Evolutionary conservation across 495 filamentous ascomycete genomes (phyloP).

Genomic region (Aspergillus haitiensis): DNA sequence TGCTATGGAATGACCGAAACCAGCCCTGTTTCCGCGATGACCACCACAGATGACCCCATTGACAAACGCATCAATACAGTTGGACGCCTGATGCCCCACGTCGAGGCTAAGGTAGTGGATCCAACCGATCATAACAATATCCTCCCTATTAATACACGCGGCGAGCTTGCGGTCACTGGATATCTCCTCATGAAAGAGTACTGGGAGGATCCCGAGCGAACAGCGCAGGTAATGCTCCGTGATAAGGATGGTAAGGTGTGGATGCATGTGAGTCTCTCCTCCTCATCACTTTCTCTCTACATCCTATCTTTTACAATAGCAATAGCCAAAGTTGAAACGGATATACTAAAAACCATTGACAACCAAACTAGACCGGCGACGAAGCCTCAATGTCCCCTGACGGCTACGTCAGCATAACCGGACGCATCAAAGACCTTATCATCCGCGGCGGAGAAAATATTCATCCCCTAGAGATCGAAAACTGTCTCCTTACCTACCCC

Average conservation of each 20-base stretch:
- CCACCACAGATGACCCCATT: conserved; percentile 75
- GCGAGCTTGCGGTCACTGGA: conserved; percentile 81
- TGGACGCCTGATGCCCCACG: conserved; percentile 77
- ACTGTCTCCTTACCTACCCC: conserved; percentile 75
- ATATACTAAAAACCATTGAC: conserved; percentile 9
- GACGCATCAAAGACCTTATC: conserved; percentile 87
- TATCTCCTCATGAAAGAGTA: conserved; percentile 93
- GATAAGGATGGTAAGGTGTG: conserved; percentile 62
- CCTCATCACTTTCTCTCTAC: neutral
- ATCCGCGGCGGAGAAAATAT: conserved; percentile 96
- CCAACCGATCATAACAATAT: conserved; percentile 54
- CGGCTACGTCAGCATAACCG: conserved; percentile 68
- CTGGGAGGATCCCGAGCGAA: conserved; percentile 70
- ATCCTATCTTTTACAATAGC: neutral
- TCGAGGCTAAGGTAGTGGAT: conserved; percentile 80
- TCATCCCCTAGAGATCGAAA: conserved; percentile 91
- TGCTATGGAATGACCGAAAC: conserved; percentile 99
- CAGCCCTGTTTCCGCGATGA: conserved; percentile 89
- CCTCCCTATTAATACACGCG: conserved; percentile 63
- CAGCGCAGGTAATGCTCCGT: conserved; percentile 66
- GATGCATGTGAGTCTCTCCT: conserved; percentile 59
- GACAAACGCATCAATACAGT: conserved; percentile 76
- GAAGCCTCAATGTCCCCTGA: conserved; percentile 81
- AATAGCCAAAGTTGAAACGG: neutral
- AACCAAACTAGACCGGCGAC: conserved; percentile 65